Conservation (phyloP, 805 yeast genomes). For the Naumovozyma dairenensis region DNA sequence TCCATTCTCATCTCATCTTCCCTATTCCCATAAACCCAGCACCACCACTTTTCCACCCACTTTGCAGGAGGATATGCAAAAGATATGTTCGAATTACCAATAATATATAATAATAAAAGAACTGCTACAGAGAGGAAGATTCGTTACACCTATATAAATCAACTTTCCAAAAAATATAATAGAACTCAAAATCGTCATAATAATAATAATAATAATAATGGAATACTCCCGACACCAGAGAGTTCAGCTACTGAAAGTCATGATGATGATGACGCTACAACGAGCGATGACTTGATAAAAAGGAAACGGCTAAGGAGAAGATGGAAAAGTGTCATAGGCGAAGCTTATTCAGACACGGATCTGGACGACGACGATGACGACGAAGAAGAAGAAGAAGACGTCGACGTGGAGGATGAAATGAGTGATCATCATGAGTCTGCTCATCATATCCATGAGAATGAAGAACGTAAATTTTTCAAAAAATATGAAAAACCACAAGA, state of each 20-base stretch:
- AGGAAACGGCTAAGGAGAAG: slow-evolving; percentile 13
- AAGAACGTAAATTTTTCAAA: slow-evolving; percentile 20
- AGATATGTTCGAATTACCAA: slow-evolving; percentile 24
- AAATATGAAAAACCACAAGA: slow-evolving; percentile 25
- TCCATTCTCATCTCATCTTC: no score
- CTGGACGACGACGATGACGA: not conserved
- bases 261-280: slow-evolving; percentile 10
- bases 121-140: slow-evolving; percentile 17
- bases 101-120: slow-evolving; percentile 9
- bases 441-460: slow-evolving; percentile 2
- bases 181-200: no score
- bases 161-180: slow-evolving; percentile 12
- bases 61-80: no score
- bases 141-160: slow-evolving; percentile 22
- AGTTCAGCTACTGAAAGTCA: slow-evolving; percentile 18
- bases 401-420: slow-evolving; percentile 3
- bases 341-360: slow-evolving; percentile 2
- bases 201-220: slow-evolving; percentile 1
- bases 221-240: slow-evolving; percentile 19
- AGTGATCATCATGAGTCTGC: slow-evolving; percentile 1
- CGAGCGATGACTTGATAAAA: slow-evolving; percentile 4
- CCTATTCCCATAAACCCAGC: no score
- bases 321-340: slow-evolving; percentile 17
- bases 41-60: no score
- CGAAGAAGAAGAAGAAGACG: slow-evolving; percentile 7